Conservation (phyloP, 2,329 filamentous ascomycete species). For the Periconia macrospinosa region DNA sequence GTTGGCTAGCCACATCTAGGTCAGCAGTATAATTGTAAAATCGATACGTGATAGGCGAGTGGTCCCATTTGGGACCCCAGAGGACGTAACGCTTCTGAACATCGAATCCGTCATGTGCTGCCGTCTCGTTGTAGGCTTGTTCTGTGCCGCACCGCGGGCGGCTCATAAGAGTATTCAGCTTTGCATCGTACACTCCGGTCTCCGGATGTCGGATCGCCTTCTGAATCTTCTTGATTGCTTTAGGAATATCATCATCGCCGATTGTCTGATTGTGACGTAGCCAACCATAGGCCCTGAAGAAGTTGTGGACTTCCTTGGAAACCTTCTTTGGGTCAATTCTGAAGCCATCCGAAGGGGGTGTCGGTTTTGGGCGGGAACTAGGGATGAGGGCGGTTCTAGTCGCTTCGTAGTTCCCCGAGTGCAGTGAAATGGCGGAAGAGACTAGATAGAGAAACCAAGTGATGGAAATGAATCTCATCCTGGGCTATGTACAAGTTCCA, state of each 20-base stretch:
- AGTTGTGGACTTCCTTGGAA: constrained; percentile 30
- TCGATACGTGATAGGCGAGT: constrained; percentile 27
- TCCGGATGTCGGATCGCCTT: constrained; percentile 25
- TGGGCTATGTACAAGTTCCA: neutral
- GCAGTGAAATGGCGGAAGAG: constrained; percentile 5
- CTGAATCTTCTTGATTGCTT: constrained; percentile 32
- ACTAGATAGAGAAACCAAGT: constrained; percentile 8
- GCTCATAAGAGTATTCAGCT: constrained; percentile 27
- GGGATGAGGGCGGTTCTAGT: constrained; percentile 23
- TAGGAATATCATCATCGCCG: constrained; percentile 22
- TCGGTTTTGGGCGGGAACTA: constrained; percentile 15
- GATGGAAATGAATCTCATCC: constrained; percentile 14
- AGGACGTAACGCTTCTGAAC: constrained; percentile 26
- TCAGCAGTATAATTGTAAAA: constrained; percentile 29
- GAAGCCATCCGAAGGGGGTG: constrained; percentile 8
- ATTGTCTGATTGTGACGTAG: constrained; percentile 21
- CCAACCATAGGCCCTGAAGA: constrained; percentile 34
- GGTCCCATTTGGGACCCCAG: constrained; percentile 33
- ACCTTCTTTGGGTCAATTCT: constrained; percentile 20
- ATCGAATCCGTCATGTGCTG: constrained; percentile 10
- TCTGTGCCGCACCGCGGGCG: constrained; percentile 28
- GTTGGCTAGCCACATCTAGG: constrained; percentile 18
- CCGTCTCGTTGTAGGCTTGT: constrained; percentile 24
- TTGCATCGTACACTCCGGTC: constrained; percentile 27
- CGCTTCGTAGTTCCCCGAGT: constrained; percentile 2